Evolutionary conservation across 2,329 filamentous ascomycete genomes (phyloP).

Genomic region (Claviceps purpurea): DNA sequence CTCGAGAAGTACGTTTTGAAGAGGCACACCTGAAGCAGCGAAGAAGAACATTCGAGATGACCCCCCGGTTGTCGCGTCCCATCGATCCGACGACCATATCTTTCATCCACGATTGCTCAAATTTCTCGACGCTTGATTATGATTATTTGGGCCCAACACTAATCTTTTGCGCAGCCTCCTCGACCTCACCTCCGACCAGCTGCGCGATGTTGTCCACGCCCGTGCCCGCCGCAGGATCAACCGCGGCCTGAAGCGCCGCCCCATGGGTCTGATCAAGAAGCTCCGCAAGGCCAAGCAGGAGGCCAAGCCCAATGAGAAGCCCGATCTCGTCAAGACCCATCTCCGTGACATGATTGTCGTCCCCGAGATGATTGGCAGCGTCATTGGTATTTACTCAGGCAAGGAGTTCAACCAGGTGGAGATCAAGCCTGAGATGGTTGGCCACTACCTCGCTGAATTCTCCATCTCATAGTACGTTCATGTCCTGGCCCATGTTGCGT

Average conservation of each 20-base stretch:
- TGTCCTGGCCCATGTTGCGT: background rate
- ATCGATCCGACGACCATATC: background rate
- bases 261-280: slow-evolving; percentile 99
- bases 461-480: slow-evolving; percentile 94
- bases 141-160: slow-evolving; percentile 5
- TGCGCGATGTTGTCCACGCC: slow-evolving; percentile 98
- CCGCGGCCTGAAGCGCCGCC: slow-evolving; percentile 98
- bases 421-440: slow-evolving; percentile 99
- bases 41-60: background rate
- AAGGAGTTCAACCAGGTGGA: slow-evolving; percentile 99
- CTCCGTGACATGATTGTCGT: slow-evolving; percentile 99
- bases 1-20: slow-evolving; percentile 78
- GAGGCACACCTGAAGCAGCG: slow-evolving; percentile 4
- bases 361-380: slow-evolving; percentile 98
- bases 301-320: slow-evolving; percentile 99
- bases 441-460: slow-evolving; percentile 98
- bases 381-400: slow-evolving; percentile 98
- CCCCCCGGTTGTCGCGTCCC: background rate
- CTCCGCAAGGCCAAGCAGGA: slow-evolving; percentile 99
- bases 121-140: background rate
- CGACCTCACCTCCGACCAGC: slow-evolving; percentile 95
- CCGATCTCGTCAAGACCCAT: slow-evolving; percentile 97
- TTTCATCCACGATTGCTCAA: background rate
- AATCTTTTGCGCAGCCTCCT: slow-evolving; percentile 58
- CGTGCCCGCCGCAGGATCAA: slow-evolving; percentile 98